Percentiles rank a stretch among this genome's conserved stretches.
phyloP scores from a whole-genome alignment of 768 basidiomycete genomes.

The Leccinum fibrillosum region DNA sequence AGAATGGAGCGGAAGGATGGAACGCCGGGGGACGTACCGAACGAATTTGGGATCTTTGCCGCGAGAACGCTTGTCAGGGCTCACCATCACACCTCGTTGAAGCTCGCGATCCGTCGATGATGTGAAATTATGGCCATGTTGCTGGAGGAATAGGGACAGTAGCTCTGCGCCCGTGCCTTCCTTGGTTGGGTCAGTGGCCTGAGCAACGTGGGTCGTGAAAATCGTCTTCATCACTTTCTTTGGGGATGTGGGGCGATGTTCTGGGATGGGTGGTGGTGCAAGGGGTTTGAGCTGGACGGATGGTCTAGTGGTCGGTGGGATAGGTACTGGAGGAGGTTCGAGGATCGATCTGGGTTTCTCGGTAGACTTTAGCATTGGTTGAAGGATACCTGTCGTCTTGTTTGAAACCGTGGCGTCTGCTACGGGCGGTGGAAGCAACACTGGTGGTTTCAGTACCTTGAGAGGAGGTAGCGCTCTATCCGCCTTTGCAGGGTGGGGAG shows the following conservation, averaged over 20 bases:
- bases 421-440: slow-evolving; percentile 2
- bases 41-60: slow-evolving; percentile 44
- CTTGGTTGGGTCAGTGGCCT: slow-evolving; percentile 49
- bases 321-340: slow-evolving; percentile 28
- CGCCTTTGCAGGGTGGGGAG: background rate
- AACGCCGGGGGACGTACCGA: slow-evolving; percentile 37
- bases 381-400: slow-evolving; percentile 6
- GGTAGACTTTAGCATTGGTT: slow-evolving; percentile 9
- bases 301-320: slow-evolving; percentile 10
- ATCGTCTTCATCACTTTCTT: slow-evolving; percentile 46
- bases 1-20: background rate
- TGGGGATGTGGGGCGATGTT: slow-evolving; percentile 14
- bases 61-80: slow-evolving; percentile 52
- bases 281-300: slow-evolving; percentile 21
- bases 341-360: slow-evolving; percentile 24
- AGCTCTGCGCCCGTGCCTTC: slow-evolving; percentile 50
- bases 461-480: slow-evolving; percentile 5
- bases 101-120: slow-evolving; percentile 36
- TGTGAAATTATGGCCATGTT: slow-evolving; percentile 38
- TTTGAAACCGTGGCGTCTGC: background rate
- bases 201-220: slow-evolving; percentile 49
- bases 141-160: slow-evolving; percentile 50
- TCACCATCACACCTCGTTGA: slow-evolving; percentile 52
- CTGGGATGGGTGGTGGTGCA: slow-evolving; percentile 28
- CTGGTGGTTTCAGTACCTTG: slow-evolving; percentile 17